Evolutionary conservation across 176 grass and related monocot genomes (phyloP).

Genomic region (Phoenix roebelenii): DNA sequence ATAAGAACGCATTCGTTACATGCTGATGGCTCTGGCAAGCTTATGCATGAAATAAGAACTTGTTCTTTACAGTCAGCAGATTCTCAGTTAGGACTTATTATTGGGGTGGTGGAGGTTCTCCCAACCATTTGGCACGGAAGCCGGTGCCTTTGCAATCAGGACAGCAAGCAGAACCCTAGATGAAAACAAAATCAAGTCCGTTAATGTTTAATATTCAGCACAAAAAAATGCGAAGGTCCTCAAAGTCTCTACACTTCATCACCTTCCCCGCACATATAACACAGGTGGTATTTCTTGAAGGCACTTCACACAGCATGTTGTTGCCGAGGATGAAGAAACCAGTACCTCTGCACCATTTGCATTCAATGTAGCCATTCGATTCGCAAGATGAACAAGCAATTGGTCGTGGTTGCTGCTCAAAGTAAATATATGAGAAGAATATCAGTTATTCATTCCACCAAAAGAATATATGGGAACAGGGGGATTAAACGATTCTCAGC

Average conservation of each 20-base stretch:
- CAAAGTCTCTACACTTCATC: conserved; percentile 7
- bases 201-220: too few relatives aligned
- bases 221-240: too few relatives aligned
- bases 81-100: not conserved
- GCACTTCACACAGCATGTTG: conserved; percentile 88
- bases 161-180: conserved; percentile 62
- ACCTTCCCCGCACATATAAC: conserved; percentile 86
- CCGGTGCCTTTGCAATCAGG: conserved; percentile 87
- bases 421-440: conserved; percentile 22
- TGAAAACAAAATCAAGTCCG: not conserved
- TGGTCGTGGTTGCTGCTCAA: conserved; percentile 70
- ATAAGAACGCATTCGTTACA: too few relatives aligned
- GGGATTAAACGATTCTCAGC: too few relatives aligned
- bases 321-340: conserved; percentile 97
- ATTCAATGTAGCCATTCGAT: conserved; percentile 72
- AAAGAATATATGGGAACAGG: too few relatives aligned
- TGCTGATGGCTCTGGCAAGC: too few relatives aligned
- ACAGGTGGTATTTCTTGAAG: conserved; percentile 73
- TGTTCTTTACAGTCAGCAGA: too few relatives aligned
- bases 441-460: not conserved
- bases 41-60: too few relatives aligned
- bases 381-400: conserved; percentile 66
- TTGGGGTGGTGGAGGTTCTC: conserved; percentile 30
- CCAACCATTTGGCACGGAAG: conserved; percentile 90
- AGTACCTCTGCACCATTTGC: conserved; percentile 81